These are phyloP conservation scores for Pythium brassicae DNA, from an alignment of 352 stramenopile species.

Conservation along the genomic window DNA sequence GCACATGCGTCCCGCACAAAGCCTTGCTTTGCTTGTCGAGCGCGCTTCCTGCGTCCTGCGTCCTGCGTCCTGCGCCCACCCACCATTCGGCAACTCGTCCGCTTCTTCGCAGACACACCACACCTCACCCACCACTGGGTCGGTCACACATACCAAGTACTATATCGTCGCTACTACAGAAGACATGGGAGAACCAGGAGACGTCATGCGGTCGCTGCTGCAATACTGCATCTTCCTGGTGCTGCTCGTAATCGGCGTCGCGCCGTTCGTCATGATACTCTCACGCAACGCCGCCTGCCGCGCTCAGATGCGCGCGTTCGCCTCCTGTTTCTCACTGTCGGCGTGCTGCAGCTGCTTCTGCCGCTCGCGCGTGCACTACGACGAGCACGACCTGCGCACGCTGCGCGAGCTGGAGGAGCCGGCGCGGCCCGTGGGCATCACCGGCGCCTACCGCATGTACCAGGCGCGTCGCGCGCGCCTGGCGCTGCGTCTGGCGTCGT, in stretches of 20 bases:
- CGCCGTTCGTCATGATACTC: slow-evolving; percentile 42
- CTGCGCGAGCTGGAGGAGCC: slow-evolving; percentile 49
- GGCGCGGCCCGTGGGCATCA: slow-evolving; percentile 36
- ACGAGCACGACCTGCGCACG: slow-evolving; percentile 47
- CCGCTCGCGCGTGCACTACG: slow-evolving; percentile 37
- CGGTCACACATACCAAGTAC: too few species aligned
- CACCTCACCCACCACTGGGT: background rate
- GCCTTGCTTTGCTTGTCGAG: too few species aligned
- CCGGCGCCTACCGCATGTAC: slow-evolving; percentile 51
- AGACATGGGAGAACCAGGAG: slow-evolving; percentile 7
- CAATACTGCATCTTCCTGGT: slow-evolving; percentile 45
- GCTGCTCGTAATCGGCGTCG: slow-evolving; percentile 36
- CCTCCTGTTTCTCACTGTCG: slow-evolving; percentile 21
- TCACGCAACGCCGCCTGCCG: slow-evolving; percentile 35
- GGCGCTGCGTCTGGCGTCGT: slow-evolving; percentile 48
- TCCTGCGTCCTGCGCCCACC: too few species aligned
- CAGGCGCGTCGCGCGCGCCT: slow-evolving; percentile 40
- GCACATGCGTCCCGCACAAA: too few species aligned
- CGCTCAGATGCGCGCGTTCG: slow-evolving; percentile 27
- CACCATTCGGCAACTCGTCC: background rate
- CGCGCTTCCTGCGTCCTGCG: too few species aligned
- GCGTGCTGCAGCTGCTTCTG: slow-evolving; percentile 13
- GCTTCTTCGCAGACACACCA: background rate
- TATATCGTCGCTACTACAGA: background rate
- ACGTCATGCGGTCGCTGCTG: slow-evolving; percentile 29